Evolutionary conservation across 164 flowering plant genomes (phyloP), one percentile per base, ranked within the genome.

Genomic region (Malania oleifera): DNA sequence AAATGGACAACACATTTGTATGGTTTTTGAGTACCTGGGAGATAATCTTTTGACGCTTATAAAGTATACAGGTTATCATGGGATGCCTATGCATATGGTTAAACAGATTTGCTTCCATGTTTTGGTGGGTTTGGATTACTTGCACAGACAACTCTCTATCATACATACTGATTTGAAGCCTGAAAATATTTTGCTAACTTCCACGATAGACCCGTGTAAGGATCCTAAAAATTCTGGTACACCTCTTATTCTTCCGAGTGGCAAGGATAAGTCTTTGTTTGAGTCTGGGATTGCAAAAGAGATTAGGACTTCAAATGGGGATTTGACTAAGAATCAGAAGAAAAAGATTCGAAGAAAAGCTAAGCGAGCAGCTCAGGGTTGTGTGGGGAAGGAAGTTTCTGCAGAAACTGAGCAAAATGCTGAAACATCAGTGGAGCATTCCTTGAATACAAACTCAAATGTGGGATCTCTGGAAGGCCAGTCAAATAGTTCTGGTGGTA

Each of bases 111-210:
- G 96, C 65, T 75, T 39, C 56, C 83, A 82, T 65, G 52, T 90
- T 57, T 70, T 92, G 57, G 89, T 79, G 63, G 98, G 96, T 19
- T 76, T 92, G 75, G 97, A 89, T 72, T 89, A 86, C 66, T 70
- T 92, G 82, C 98, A 92, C 59, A 66, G 80, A 24, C 67, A 90
- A 68, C 84, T 92, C 8, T 86, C 91, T 3, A 84, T 92, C 14
- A 92, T 92, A 68, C 98, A 92, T 61, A 92, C 98, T 18, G 97
- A 92, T 74, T 59, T 92, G 69, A 92, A 92, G 69, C 98, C 98
- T 17, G 98, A 92, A 60, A 92, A 92, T 64, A 74, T 92, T 12
- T 70, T 92, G 66, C 75, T 92, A 3, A 45, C 79, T 49, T 85
- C 98, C 26, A 82, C 52, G 78, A 84, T 92, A 44, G 96, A 92